Base-by-base conservation (phyloP, 2,329 filamentous ascomycete genomes). In the Cercospora sojina region DNA sequence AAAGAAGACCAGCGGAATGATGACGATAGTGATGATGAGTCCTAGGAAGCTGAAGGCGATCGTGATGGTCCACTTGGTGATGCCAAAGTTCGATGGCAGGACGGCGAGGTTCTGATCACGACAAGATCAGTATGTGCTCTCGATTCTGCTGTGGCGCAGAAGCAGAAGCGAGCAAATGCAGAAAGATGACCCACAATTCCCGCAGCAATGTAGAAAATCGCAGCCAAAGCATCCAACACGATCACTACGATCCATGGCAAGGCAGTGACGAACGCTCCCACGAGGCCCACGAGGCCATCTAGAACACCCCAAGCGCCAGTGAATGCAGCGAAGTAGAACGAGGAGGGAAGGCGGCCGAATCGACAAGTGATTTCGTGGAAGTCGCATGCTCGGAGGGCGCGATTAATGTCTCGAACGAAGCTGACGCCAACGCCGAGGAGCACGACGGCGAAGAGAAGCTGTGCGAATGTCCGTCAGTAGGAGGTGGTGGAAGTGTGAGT, bases 11-110 rank as follows among this genome's bases (percentile, higher is more conserved):
- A 66, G 43, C 6, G 61, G 64, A 18, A 66, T 59, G 10, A 64
- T 59, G 10, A 60, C 56, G 20, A 68, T 16, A 1, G 66, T 62
- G 23, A 59, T 41, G 9, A 65, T 32, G 23, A 68, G 59, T 8
- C 60, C 68, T 2, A 68, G 51, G 43, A 70, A 68, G 59, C 64
- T 68, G 59, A 70, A 70, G 9, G 66, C 66, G n/a, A 59, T 65
- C 13, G 51, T 57, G 16, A 66, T 57, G 8, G 62, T 61, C 58
- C 58, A 61, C 41, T 61, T 61, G 38, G 58, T 61, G n/a, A 6
- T 9, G 31, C 53, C 56, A 35, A 51, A 27, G 41, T 59, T 59
- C 20, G 27, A 47, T 58, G 43, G 63, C 32, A 67, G 55, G 32
- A 63, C 51, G 13, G 59, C 66, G 38, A 66, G 51, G 29, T 62